A percentile compares a stretch with the other conserved stretches of the same genome.
Evolutionary conservation across 495 filamentous ascomycete species (phyloP).

Genomic region (Penicillium paradoxum): DNA sequence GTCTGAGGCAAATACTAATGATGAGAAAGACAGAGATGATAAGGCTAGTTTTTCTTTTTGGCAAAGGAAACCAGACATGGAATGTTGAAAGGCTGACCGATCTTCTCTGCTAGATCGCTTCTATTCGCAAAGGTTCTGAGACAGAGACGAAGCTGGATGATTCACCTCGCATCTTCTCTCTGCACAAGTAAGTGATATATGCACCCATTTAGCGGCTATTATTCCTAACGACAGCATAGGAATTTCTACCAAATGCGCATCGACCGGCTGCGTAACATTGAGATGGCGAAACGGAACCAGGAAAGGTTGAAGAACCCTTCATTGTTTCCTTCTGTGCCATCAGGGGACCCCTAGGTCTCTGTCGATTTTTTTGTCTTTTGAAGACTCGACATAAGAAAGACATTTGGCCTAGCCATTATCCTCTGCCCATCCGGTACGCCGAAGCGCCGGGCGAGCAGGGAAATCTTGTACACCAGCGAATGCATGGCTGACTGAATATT

Average conservation of each 20-base stretch:
- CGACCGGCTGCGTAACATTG: slow-evolving; percentile 69
- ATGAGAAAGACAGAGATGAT: slow-evolving; percentile 55
- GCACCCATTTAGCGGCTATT: neutral
- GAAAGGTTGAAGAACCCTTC: slow-evolving; percentile 75
- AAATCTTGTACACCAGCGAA: neutral
- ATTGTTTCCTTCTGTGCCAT: slow-evolving; percentile 80
- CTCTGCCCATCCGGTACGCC: neutral
- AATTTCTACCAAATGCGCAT: slow-evolving; percentile 83
- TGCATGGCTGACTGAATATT: too few species aligned
- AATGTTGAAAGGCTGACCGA: neutral
- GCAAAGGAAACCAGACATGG: neutral
- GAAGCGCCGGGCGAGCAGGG: neutral
- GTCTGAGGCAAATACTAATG: slow-evolving; percentile 13
- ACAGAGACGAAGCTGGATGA: slow-evolving; percentile 33
- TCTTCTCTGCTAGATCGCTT: slow-evolving; percentile 28
- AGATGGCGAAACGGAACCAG: slow-evolving; percentile 74
- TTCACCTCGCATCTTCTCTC: slow-evolving; percentile 70
- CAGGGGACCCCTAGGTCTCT: slow-evolving; percentile 45
- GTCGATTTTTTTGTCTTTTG: too few species aligned
- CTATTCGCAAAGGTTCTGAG: slow-evolving; percentile 29
- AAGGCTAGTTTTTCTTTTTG: slow-evolving; percentile 33
- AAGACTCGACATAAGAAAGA: neutral
- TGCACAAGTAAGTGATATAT: slow-evolving; percentile 66
- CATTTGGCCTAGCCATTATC: neutral
- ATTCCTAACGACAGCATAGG: slow-evolving; percentile 37